Conservation (phyloP, 345 rosid species). For the Angophora floribunda region DNA sequence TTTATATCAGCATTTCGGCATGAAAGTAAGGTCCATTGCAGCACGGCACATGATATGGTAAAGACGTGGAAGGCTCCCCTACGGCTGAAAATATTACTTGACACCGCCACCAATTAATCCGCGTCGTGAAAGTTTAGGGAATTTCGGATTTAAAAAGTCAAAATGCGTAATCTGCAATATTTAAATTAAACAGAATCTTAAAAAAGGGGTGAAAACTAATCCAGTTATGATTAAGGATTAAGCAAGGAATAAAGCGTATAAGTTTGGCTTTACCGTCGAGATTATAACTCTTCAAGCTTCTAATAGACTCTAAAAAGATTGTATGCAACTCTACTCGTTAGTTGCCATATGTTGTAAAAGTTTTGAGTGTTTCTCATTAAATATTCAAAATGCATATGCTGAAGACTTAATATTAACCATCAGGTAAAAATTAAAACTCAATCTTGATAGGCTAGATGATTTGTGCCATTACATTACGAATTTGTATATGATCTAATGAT, state of each 20-base stretch:
- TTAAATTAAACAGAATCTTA: background rate
- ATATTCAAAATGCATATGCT: rapidly evolving
- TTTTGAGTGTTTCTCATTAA: rapidly evolving
- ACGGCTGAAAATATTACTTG: too few species aligned
- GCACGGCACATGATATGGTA: background rate
- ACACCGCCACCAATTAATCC: background rate
- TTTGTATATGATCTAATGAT: rapidly evolving
- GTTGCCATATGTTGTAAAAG: rapidly evolving
- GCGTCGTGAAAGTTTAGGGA: background rate
- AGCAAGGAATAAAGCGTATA: background rate
- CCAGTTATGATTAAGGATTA: background rate
- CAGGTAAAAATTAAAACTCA: background rate
- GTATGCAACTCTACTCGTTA: rapidly evolving
- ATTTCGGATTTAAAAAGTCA: background rate
- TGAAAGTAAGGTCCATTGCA: background rate
- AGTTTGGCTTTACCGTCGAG: background rate
- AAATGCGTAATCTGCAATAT: background rate
- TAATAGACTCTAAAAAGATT: rapidly evolving
- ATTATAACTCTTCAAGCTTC: background rate
- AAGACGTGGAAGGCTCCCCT: too few species aligned
- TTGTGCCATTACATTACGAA: rapidly evolving
- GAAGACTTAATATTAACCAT: background rate
- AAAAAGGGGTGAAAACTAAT: background rate
- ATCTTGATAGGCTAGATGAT: rapidly evolving
- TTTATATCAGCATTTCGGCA: background rate